phyloP scores from a whole-genome alignment of 495 filamentous ascomycete species.

The Hyaloscypha bicolor region DNA sequence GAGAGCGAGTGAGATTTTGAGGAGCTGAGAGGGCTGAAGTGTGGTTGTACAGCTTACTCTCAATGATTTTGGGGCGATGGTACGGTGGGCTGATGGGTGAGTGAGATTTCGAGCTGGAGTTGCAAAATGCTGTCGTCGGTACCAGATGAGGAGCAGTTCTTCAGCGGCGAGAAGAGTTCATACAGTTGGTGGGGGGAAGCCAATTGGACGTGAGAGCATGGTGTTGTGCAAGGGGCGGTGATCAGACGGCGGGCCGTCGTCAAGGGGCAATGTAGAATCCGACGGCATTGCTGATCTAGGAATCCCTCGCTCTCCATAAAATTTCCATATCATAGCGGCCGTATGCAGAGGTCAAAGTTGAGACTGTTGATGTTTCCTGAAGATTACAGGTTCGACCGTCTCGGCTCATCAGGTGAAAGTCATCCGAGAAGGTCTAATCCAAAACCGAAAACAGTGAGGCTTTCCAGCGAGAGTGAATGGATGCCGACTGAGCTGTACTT shows the following conservation, averaged over 20 bases:
- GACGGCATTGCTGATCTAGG: neutral
- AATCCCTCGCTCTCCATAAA: neutral
- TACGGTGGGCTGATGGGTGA: neutral
- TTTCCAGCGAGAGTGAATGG: neutral
- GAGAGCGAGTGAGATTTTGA: neutral
- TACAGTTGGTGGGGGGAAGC: neutral
- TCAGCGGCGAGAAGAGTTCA: neutral
- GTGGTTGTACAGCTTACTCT: neutral
- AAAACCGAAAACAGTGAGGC: neutral
- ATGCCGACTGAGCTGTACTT: neutral
- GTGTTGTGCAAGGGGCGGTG: neutral
- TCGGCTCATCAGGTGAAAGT: neutral
- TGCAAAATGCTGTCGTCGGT: neutral
- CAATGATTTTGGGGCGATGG: neutral
- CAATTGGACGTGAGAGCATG: neutral
- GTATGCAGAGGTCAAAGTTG: neutral
- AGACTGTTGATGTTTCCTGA: constrained; percentile 4
- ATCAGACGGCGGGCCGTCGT: neutral
- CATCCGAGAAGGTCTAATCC: neutral
- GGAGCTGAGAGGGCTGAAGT: neutral
- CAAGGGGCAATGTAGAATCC: neutral
- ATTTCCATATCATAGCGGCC: neutral
- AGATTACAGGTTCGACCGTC: constrained; percentile 1
- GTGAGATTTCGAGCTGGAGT: neutral
- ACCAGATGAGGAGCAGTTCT: neutral